Percentiles rank a stretch among this genome's conserved stretches.
These are phyloP conservation scores for Taiozyma onychis DNA, from an alignment of 1,139 yeast genomes.

Conservation along the genomic window DNA sequence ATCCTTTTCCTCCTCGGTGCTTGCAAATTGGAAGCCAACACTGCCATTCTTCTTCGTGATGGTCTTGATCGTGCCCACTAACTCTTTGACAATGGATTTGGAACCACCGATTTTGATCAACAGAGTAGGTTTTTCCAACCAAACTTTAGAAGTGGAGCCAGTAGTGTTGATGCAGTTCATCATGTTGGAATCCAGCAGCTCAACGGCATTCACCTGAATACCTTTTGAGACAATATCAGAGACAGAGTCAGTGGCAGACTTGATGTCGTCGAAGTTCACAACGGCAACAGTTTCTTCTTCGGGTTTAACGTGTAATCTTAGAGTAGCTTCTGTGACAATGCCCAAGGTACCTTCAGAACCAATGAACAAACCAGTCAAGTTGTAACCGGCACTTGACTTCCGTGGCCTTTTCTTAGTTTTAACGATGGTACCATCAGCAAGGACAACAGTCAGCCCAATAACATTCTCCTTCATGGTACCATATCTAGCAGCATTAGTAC, in stretches of 20 bases:
- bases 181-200: slow-evolving; percentile 52
- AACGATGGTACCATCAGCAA: slow-evolving; percentile 65
- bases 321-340: slow-evolving; percentile 66
- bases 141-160: slow-evolving; percentile 36
- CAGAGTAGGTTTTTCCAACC: slow-evolving; percentile 57
- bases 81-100: slow-evolving; percentile 38
- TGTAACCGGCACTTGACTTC: slow-evolving; percentile 76
- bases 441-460: slow-evolving; percentile 51
- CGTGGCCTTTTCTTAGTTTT: slow-evolving; percentile 67
- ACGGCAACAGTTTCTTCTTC: slow-evolving; percentile 60
- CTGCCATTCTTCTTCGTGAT: slow-evolving; percentile 37
- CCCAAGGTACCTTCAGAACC: slow-evolving; percentile 81
- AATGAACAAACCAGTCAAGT: slow-evolving; percentile 57
- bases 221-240: slow-evolving; percentile 48
- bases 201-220: slow-evolving; percentile 58
- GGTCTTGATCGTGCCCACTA: slow-evolving; percentile 34
- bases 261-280: slow-evolving; percentile 47
- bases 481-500: slow-evolving; percentile 65
- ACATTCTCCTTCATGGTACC: slow-evolving; percentile 71
- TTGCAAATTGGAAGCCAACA: slow-evolving; percentile 46
- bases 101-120: slow-evolving; percentile 63
- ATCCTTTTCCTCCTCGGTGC: slow-evolving; percentile 47
- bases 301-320: slow-evolving; percentile 62
- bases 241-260: slow-evolving; percentile 58
- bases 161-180: slow-evolving; percentile 45